Evolutionary conservation across 805 yeast genomes (phyloP).

Genomic region (Diddensiella caesifluorescens): DNA sequence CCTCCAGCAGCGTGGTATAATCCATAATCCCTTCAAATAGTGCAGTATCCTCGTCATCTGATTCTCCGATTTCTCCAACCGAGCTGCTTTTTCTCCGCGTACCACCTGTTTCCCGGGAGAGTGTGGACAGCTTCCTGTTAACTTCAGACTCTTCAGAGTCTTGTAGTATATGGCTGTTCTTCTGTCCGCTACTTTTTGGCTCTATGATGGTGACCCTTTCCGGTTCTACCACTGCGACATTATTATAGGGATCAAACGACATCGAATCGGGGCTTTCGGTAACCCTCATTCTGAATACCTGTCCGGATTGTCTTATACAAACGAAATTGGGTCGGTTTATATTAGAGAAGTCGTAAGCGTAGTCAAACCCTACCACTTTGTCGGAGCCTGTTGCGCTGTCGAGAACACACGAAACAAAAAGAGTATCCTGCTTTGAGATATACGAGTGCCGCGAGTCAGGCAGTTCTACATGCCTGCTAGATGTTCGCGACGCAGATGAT

Average conservation of each 20-base stretch:
- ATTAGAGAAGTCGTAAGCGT: constrained; percentile 50
- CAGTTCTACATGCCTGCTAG: constrained; percentile 5
- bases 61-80: constrained; percentile 20
- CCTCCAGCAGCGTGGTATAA: constrained; percentile 44
- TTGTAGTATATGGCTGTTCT: not conserved
- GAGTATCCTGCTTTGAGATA: constrained; percentile 38
- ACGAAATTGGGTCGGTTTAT: constrained; percentile 60
- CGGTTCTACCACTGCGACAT: constrained; percentile 24
- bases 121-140: constrained; percentile 3
- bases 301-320: constrained; percentile 89
- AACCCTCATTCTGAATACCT: constrained; percentile 73
- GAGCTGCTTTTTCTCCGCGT: constrained; percentile 8
- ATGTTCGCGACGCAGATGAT: not conserved
- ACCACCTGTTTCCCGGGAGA: constrained; percentile 4
- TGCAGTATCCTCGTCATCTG: constrained; percentile 16
- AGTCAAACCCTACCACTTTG: constrained; percentile 80
- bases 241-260: constrained; percentile 54
- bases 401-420: constrained; percentile 70
- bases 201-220: constrained; percentile 17
- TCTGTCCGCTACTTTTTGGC: not conserved
- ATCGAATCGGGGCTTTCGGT: constrained; percentile 59
- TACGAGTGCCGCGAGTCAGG: constrained; percentile 13
- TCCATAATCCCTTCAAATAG: constrained; percentile 17
- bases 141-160: not conserved
- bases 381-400: constrained; percentile 75